Percentiles rank a stretch among this genome's conserved stretches.
Evolutionary conservation across 768 basidiomycete species (phyloP).

Genomic region (Podaxis pistillaris): DNA sequence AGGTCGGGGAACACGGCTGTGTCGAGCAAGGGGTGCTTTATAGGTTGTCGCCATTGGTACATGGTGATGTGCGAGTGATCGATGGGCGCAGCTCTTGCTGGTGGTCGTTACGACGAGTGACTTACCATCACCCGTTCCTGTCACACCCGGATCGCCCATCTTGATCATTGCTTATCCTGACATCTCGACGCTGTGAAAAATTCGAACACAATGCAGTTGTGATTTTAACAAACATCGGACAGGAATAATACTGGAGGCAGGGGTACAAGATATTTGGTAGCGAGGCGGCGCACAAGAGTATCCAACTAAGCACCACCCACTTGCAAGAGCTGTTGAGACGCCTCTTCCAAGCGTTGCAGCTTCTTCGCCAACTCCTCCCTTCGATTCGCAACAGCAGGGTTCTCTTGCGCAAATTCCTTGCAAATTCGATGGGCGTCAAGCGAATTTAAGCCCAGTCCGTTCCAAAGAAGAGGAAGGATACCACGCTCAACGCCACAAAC

Average conservation of each 20-base stretch:
- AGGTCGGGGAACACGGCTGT: background rate
- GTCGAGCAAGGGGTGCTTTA: background rate
- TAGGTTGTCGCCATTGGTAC: background rate
- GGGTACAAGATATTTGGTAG: background rate
- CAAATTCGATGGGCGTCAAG: conserved; percentile 48
- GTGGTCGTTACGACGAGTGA: too few species aligned
- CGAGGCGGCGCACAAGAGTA: background rate
- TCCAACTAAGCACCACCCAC: background rate
- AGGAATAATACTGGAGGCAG: background rate
- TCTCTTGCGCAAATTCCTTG: conserved; percentile 51
- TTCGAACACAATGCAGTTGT: too few species aligned
- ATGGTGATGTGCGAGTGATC: background rate
- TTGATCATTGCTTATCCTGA: too few species aligned
- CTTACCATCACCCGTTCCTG: too few species aligned
- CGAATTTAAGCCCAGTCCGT: conserved; percentile 52
- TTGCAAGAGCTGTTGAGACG: conserved; percentile 13
- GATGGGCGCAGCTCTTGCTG: background rate
- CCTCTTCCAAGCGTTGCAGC: conserved; percentile 40
- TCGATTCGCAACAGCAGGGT: conserved; percentile 36
- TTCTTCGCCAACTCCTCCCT: conserved; percentile 52
- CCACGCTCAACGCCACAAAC: conserved; percentile 48
- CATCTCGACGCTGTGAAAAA: too few species aligned
- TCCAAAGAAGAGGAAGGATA: conserved; percentile 43
- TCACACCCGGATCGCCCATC: too few species aligned
- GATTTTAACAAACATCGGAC: background rate